These are phyloP conservation scores for Amanita rimosa DNA, from an alignment of 768 basidiomycete genomes.

Conservation along the genomic window DNA sequence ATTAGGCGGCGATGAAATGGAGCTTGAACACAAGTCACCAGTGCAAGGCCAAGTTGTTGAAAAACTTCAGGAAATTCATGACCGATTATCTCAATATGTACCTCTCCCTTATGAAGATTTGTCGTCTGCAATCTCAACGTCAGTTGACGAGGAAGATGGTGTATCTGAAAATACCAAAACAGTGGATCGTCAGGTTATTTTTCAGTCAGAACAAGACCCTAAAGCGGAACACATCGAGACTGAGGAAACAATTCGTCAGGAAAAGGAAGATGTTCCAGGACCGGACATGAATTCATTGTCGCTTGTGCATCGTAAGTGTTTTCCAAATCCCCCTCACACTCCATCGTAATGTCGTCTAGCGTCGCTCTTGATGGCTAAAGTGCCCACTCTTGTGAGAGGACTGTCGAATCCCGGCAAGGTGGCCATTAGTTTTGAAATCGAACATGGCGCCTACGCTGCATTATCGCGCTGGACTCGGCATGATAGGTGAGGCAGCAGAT, in stretches of 20 bases:
- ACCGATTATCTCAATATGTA: background rate
- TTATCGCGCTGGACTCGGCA: slow-evolving; percentile 1
- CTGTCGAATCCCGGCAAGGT: slow-evolving; percentile 1
- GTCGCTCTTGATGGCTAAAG: slow-evolving; percentile 1
- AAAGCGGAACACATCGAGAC: background rate
- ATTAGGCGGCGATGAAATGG: background rate
- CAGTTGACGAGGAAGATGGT: background rate
- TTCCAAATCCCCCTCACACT: background rate
- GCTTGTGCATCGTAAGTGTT: background rate
- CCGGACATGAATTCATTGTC: background rate
- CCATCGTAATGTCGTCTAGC: background rate
- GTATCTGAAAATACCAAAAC: too few species aligned
- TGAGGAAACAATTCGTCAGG: background rate
- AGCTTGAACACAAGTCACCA: background rate
- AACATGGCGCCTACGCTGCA: background rate
- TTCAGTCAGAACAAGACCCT: too few species aligned
- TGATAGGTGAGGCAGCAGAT: background rate
- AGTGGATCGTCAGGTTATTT: background rate
- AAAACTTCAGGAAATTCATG: background rate
- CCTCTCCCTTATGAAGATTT: background rate
- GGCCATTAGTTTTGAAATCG: background rate
- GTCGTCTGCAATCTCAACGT: background rate
- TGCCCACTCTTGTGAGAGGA: slow-evolving; percentile 1
- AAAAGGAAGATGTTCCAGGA: background rate
- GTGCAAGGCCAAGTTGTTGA: background rate